Base-by-base conservation (phyloP, 2,329 filamentous ascomycete species). In the Exutisphaerella laricina region DNA sequence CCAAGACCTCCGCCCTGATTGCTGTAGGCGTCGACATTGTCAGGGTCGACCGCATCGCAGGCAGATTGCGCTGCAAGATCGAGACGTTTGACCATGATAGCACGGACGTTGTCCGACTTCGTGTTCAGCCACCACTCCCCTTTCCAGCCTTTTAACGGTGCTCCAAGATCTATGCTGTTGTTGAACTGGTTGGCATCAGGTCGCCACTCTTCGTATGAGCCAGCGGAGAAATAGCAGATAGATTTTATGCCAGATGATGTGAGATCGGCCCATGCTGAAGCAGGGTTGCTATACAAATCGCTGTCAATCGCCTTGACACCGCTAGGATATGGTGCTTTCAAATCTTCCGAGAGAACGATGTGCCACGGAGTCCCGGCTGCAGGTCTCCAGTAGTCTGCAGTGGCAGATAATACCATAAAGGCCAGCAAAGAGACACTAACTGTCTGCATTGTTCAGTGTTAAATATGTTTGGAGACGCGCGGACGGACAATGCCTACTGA, bases 191-290 rank as follows among this genome's bases (percentile, higher is more conserved):
- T 7, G 2, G 76, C 83, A 56, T 84, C 75, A 53, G 82, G 85
- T 4, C 79, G 79, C 59, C 84, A 84, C 9, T 78, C 59, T 62
- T 88, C 84, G 54, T 75, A 85, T 5, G 77, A 81, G 1, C 84
- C 84, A 0, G 80, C 82, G 39, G 78, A 82, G 66, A 87, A 87
- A 65, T 88, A 88, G 68, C 84, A 88, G 46, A 87, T 80, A 10
- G 30, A 39, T 10, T 39, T 41, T 8, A 28, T 26, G 21, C 33
- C 28, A 12, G 18, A 21, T 16, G 31, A 6, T 38, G 44, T 48
- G 26, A 45, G 17, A n/a, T 22, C 18, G 14, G 37, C 13, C 41
- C 45, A 48, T 4, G 16, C 41, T 7, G 36, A 22, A 4, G 18
- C 17, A 8, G 20, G 25, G 37, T 44, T 48, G 36, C 30, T 38